Evolutionary conservation across 1,139 yeast species (phyloP).

Genomic region (Williopsis jadinii): DNA sequence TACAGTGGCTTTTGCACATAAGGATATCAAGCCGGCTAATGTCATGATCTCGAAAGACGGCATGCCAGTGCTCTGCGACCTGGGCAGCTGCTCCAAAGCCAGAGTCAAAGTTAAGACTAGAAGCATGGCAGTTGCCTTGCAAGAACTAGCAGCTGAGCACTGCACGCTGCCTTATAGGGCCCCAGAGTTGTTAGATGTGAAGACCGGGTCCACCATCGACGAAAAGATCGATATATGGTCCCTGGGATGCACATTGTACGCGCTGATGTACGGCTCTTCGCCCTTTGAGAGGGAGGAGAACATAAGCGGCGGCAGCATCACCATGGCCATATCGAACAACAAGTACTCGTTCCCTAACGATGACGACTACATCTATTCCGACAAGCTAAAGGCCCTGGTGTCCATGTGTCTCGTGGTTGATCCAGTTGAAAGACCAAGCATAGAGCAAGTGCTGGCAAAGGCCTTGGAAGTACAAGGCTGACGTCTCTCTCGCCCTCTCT

Average conservation of each 20-base stretch:
- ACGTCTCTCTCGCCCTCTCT: too few species aligned
- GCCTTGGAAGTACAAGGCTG: conserved; percentile 33
- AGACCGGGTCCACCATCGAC: conserved; percentile 52
- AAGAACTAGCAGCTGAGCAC: conserved; percentile 79
- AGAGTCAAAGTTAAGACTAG: conserved; percentile 47
- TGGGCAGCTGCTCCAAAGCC: conserved; percentile 75
- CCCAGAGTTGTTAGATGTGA: conserved; percentile 80
- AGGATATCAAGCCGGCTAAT: conserved; percentile 86
- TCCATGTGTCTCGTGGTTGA: conserved; percentile 53
- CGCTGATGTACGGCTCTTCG: conserved; percentile 69
- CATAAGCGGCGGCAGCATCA: conserved; percentile 76
- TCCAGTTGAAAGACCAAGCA: conserved; percentile 52
- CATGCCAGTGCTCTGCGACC: conserved; percentile 72
- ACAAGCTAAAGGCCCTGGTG: conserved; percentile 48
- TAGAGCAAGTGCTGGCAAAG: conserved; percentile 48
- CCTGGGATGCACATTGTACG: conserved; percentile 74
- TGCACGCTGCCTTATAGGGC: conserved; percentile 87
- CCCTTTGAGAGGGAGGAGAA: conserved; percentile 85
- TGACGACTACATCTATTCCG: conserved; percentile 41
- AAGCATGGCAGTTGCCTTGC: conserved; percentile 67
- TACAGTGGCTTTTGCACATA: conserved; percentile 69
- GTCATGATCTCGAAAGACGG: conserved; percentile 73
- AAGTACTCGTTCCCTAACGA: conserved; percentile 54
- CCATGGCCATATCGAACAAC: conserved; percentile 70
- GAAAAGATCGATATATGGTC: conserved; percentile 89